phyloP scores from a whole-genome alignment of 2,329 filamentous ascomycete species.

The Chrysosporium queenslandicum region DNA sequence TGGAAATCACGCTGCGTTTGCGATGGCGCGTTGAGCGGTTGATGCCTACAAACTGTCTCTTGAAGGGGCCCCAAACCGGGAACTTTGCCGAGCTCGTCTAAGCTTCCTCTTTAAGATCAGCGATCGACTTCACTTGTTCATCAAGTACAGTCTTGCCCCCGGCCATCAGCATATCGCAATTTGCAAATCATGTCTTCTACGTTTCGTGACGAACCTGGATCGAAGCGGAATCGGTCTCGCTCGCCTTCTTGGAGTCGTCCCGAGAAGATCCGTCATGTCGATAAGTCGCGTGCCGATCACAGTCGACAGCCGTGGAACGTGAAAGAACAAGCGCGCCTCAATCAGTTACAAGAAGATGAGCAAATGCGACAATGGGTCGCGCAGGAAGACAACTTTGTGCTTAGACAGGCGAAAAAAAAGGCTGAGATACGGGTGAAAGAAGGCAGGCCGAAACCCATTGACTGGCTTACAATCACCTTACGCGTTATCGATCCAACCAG shows the following conservation, averaged over 20 bases:
- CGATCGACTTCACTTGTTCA: no score
- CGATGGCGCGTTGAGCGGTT: not conserved
- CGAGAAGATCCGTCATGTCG: slow-evolving; percentile 30
- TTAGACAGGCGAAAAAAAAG: slow-evolving; percentile 97
- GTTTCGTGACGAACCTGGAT: slow-evolving; percentile 26
- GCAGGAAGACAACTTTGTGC: slow-evolving; percentile 88
- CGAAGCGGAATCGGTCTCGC: slow-evolving; percentile 35
- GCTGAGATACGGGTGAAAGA: slow-evolving; percentile 89
- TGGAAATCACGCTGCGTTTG: not conserved
- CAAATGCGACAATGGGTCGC: slow-evolving; percentile 76
- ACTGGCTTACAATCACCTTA: slow-evolving; percentile 84
- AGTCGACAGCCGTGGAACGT: slow-evolving; percentile 19
- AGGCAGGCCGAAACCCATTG: slow-evolving; percentile 80
- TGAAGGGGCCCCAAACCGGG: not conserved
- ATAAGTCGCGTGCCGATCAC: slow-evolving; percentile 20
- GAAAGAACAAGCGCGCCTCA: slow-evolving; percentile 40
- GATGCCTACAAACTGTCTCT: not conserved
- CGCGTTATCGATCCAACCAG: slow-evolving; percentile 77
- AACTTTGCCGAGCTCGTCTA: slow-evolving; percentile 10
- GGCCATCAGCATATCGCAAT: not conserved
- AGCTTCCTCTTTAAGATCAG: not conserved
- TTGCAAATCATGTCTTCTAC: slow-evolving; percentile 26
- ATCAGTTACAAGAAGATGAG: slow-evolving; percentile 60
- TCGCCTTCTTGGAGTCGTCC: slow-evolving; percentile 35
- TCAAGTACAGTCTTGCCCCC: not conserved